Evolutionary conservation across 2,329 filamentous ascomycete species (phyloP), one percentile per base, ranked within the genome.

Genomic region (Fusarium concolor): DNA sequence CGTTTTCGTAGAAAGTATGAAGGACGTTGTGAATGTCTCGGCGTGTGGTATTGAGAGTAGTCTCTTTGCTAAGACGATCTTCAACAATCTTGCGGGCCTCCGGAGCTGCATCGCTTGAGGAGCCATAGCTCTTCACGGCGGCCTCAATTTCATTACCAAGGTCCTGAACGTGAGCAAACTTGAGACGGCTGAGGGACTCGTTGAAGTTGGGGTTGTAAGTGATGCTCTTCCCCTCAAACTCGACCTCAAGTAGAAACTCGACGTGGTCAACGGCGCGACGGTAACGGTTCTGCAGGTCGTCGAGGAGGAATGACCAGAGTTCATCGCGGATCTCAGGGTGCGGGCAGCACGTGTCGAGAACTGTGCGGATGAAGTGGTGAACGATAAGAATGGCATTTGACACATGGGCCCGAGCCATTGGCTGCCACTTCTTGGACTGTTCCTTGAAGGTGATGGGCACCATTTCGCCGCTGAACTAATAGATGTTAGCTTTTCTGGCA

Each of bases 11-110:
- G 75, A 89, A 92, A 3, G 84, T 81, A 28, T 81, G 75, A 0
- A 92, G 79, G 2, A 86, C 84, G 60, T 91, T 85, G 56, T 90
- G 86, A 6, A 92, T 84, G 11, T 88, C 82, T 33, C 85, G 79
- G 5, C 81, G 68, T 1, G 77, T 75, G 39, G 82, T 75, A 6
- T 76, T 74, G 0, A 63, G 28, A 29, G 28, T 35, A 11, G 14
- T 5, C 15, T 12, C 10, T 31, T 31, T 14, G 14, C 52, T 37
- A 5, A 57, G 14, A 2, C 42, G 9, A 0, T 9, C 2, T 6
- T 51, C 29, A n/a, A 71, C 2, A 11, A 10, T 2, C 2, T 31
- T 11, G 2, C 38, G 43, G 9, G 24, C 39, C 11, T 15, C 2
- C 6, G 2, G 17, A 9, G 24, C 47, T 10, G 28, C 12, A 17